Percentiles rank a stretch among this genome's conserved stretches.
Evolutionary conservation across 257 asterid species (phyloP).

Genomic region (Echites panduratus): DNA sequence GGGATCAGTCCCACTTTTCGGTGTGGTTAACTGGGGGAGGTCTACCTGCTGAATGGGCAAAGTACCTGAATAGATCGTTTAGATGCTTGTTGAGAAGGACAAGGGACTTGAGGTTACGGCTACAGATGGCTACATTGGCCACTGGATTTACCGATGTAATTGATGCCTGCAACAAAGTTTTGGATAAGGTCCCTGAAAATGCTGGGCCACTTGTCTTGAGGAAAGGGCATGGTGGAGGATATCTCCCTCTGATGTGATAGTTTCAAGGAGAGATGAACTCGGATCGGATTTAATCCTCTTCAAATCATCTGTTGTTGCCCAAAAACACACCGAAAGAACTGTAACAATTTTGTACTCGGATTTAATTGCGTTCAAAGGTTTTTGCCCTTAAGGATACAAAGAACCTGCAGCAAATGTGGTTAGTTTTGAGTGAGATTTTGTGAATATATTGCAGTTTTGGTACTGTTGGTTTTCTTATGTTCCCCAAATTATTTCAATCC

Average conservation of each 20-base stretch:
- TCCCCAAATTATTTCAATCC: constrained; percentile 17
- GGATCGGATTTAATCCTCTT: neutral
- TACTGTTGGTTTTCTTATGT: constrained; percentile 20
- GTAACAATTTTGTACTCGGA: neutral
- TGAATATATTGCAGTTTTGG: constrained; percentile 31
- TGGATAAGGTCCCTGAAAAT: constrained; percentile 92
- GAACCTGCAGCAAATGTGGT: constrained; percentile 25
- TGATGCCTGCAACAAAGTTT: constrained; percentile 48
- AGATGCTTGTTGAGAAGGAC: constrained; percentile 83
- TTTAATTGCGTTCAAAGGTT: constrained; percentile 16
- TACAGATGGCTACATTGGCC: constrained; percentile 69
- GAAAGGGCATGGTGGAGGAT: constrained; percentile 97
- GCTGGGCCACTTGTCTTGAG: constrained; percentile 97
- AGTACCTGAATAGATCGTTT: constrained; percentile 75
- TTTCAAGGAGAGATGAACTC: neutral
- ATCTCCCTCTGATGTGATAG: constrained; percentile 85
- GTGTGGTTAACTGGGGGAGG: constrained; percentile 97
- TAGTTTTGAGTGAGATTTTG: constrained; percentile 27
- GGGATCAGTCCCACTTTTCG: constrained; percentile 91
- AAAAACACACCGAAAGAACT: neutral
- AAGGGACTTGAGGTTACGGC: constrained; percentile 59
- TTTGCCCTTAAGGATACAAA: constrained; percentile 9
- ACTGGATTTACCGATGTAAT: constrained; percentile 75
- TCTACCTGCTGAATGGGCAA: constrained; percentile 85
- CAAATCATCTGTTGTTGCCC: constrained; percentile 6